Conservation (phyloP, 139 green algal species). For the Tetradesmus lagerheimii region DNA sequence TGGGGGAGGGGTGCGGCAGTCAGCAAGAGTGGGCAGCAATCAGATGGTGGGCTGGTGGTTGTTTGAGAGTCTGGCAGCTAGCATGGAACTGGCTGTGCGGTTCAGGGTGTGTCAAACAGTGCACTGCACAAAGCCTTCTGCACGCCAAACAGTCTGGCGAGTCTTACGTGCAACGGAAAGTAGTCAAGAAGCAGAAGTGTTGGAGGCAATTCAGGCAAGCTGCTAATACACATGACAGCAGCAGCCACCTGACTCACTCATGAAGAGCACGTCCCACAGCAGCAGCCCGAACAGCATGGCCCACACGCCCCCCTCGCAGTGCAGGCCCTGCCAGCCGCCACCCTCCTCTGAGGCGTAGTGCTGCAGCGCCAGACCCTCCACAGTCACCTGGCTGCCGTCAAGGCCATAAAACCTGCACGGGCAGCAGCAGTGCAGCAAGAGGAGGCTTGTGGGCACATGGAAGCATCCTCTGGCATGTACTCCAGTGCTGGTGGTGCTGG, state of each 20-base stretch:
- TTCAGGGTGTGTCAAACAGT: too few relatives aligned
- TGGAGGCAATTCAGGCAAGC: too few relatives aligned
- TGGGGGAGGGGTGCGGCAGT: neutral
- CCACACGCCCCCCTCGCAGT: constrained; percentile 88
- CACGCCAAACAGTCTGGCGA: too few relatives aligned
- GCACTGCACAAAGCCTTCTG: too few relatives aligned
- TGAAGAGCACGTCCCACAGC: constrained; percentile 81
- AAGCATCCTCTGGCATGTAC: too few relatives aligned
- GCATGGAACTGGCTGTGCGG: too few relatives aligned
- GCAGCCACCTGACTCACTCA: constrained; percentile 2
- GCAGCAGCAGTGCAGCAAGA: neutral
- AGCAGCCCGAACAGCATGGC: constrained; percentile 85
- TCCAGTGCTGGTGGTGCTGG: constrained; percentile 90
- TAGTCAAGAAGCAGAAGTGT: too few relatives aligned
- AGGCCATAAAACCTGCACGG: constrained; percentile 56
- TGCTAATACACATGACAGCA: neutral
- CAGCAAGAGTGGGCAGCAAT: too few relatives aligned
- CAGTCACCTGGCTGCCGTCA: constrained; percentile 54
- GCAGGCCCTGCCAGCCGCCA: constrained; percentile 80
- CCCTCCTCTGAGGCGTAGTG: constrained; percentile 79
- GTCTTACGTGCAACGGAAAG: too few relatives aligned
- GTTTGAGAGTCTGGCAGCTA: too few relatives aligned
- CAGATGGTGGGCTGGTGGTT: too few relatives aligned
- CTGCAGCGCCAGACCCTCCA: constrained; percentile 87
- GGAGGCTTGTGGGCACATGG: too few relatives aligned